Evolutionary conservation across 116 monocot species (phyloP), one percentile per base, ranked within the genome.

Genomic region (Trichopus zeylanicus): DNA sequence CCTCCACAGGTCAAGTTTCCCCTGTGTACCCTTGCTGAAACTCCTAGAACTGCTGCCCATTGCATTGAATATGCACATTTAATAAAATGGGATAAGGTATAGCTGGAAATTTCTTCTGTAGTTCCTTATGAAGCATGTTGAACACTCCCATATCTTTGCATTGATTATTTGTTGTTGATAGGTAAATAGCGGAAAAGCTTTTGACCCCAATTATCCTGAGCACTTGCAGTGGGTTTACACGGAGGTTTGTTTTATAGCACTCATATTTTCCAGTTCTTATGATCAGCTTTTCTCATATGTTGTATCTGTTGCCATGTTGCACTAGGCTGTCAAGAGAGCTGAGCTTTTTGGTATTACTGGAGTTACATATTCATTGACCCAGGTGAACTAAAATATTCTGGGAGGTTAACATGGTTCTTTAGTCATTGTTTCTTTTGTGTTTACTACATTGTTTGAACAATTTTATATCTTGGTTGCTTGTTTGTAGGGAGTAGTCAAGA

Each of bases 51-150:
- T 61, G 80, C 98, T 73, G 98, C 98, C n/a, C 98, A 98, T 74
- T 98, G 98, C 66, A 98, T 98, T 78, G 98, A 98, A 48, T 98
- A 98, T 75, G 98, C 98, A 62, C 98, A 91, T 85, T 74, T 98
- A 67, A 98, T 98, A 54, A 88, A 85, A 67, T 98, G 98, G 98
- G 76, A 75, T 70, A 92, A 98, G 98, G 92, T 91, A 84, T 34
- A 25, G 27, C 22, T 65, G 31, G 13, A 15, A 16, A 13, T 42
- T 42, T 2, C n/a, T 16, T 42, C n/a, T 37, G 1, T 11, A 37
- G 37, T 37, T 37, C 15, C 5, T 1, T 11, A 11, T 37, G 37
- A 33, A 33, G 6, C 8, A 33, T 33, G 4, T 33, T 33, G 32
- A 8, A 8, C 4, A 33, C 32, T 33, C 6, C 32, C 6, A n/a